Evolutionary conservation across 768 basidiomycete species (phyloP).

Genomic region (Boletus eberwhitei): DNA sequence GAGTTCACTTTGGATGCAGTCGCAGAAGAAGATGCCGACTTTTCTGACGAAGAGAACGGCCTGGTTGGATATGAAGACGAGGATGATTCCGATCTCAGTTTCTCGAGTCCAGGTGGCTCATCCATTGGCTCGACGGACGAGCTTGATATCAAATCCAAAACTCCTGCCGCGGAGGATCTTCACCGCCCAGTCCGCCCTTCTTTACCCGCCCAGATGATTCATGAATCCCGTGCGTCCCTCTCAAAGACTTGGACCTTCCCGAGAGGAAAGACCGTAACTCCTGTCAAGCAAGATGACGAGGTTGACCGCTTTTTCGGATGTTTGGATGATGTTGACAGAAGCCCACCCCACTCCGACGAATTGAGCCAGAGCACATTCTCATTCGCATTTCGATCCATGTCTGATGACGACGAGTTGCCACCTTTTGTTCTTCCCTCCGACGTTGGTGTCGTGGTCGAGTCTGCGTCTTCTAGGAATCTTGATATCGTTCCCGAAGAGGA

Average conservation of each 20-base stretch:
- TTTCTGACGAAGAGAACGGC: constrained; percentile 47
- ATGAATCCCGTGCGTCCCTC: constrained; percentile 42
- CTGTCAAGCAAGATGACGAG: constrained; percentile 37
- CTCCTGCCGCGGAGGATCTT: constrained; percentile 9
- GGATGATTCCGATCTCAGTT: constrained; percentile 51
- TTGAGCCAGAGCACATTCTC: constrained; percentile 60
- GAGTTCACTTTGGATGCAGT: constrained; percentile 54
- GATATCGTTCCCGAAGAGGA: constrained; percentile 44
- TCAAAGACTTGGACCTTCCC: constrained; percentile 75
- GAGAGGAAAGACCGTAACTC: constrained; percentile 25
- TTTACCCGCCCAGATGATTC: constrained; percentile 21
- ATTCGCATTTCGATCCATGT: constrained; percentile 42
- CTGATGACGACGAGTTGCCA: constrained; percentile 48
- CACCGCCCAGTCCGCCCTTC: constrained; percentile 1
- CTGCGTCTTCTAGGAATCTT: constrained; percentile 28
- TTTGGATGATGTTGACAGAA: constrained; percentile 50
- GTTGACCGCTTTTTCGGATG: constrained; percentile 80
- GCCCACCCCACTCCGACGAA: constrained; percentile 47
- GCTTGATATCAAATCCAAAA: constrained; percentile 19
- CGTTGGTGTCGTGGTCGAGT: constrained; percentile 41
- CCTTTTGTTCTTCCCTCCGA: constrained; percentile 49
- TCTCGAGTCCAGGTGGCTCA: constrained; percentile 44
- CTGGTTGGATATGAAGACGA: constrained; percentile 71
- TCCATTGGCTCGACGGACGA: constrained; percentile 57
- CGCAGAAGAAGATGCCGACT: constrained; percentile 49